phyloP scores from a whole-genome alignment of 75 land plant species.

The Pseudotsuga menziesii region DNA sequence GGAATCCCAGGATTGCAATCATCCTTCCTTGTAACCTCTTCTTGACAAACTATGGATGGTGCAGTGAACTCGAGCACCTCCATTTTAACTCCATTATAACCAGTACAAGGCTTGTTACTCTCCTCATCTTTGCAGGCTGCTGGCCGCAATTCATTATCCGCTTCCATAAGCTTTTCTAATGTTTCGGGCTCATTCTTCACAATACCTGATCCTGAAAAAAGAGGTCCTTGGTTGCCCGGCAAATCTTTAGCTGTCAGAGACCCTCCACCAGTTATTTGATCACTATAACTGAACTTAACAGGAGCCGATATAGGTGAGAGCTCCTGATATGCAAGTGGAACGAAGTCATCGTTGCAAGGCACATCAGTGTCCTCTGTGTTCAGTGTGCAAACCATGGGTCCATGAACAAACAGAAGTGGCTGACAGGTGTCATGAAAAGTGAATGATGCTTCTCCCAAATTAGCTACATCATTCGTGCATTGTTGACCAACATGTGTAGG shows the following conservation, averaged over 20 bases:
- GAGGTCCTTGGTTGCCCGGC: not conserved
- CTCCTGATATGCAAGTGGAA: conserved; percentile 5
- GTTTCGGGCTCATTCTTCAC: conserved; percentile 9
- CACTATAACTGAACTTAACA: not conserved
- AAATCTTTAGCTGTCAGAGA: not conserved
- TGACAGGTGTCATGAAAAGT: conserved; percentile 4
- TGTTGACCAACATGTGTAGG: not conserved
- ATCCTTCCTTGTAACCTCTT: not conserved
- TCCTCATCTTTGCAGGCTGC: not conserved
- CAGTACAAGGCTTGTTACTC: not conserved
- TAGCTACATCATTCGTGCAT: not conserved
- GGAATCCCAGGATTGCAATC: not conserved
- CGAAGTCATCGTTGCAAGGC: conserved; percentile 48
- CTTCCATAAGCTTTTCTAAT: not conserved
- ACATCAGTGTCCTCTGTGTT: conserved; percentile 55
- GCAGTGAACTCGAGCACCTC: not conserved
- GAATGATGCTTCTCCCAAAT: not conserved
- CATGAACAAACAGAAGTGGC: conserved; percentile 17
- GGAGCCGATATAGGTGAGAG: conserved; percentile 3
- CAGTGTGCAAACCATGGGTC: conserved; percentile 37
- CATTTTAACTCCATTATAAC: not conserved
- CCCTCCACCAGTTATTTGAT: not conserved
- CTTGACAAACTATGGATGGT: not conserved
- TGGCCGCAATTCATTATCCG: not conserved
- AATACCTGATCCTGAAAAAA: conserved; percentile 6